Conservation (phyloP, 164 flowering plant genomes). For the Berberis thunbergii region DNA sequence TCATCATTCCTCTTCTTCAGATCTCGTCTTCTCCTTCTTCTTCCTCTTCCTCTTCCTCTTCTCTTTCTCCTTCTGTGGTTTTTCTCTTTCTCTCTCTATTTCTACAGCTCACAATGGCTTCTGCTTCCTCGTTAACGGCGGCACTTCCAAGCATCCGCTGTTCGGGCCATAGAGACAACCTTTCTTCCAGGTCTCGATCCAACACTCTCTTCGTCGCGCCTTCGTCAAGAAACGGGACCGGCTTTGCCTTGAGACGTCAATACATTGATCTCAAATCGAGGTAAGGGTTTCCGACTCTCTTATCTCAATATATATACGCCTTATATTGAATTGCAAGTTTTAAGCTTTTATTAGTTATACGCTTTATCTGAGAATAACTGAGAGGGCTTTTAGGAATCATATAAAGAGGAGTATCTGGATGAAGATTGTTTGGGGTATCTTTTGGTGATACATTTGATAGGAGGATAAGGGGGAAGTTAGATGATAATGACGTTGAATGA, state of each 20-base stretch:
- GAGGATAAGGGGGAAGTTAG: too few species aligned
- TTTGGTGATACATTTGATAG: too few species aligned
- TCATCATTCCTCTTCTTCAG: too few species aligned
- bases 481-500: too few species aligned
- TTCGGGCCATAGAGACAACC: not conserved
- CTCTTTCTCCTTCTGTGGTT: too few species aligned
- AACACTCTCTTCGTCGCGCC: not conserved
- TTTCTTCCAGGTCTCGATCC: not conserved
- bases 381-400: too few species aligned
- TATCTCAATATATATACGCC: not conserved
- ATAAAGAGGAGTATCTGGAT: too few species aligned
- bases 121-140: not conserved
- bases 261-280: conserved; percentile 8
- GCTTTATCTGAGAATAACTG: not conserved
- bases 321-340: not conserved
- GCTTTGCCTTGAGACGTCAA: conserved; percentile 5
- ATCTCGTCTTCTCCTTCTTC: too few species aligned
- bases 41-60: too few species aligned
- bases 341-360: not conserved
- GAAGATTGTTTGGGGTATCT: too few species aligned
- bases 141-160: not conserved
- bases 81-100: not conserved
- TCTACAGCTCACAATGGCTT: not conserved
- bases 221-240: not conserved
- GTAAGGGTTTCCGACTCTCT: conserved; percentile 3